Conservation (phyloP, 139 green algal species). For the Nannochloris sp. region DNA sequence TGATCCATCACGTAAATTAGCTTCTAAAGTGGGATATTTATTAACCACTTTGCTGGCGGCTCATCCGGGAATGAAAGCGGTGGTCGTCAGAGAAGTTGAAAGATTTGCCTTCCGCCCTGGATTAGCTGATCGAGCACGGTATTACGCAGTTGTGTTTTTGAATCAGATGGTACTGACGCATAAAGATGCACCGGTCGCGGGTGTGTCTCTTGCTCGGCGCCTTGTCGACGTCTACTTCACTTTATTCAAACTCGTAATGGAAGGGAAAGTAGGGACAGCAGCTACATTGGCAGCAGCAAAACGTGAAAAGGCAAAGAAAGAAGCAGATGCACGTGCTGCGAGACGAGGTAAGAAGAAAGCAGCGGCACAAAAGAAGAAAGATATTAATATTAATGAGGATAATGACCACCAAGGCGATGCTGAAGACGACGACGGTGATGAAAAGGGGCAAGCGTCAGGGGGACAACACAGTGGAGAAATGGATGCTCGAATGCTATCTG, state of each 20-base stretch:
- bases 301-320: constrained; percentile 5
- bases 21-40: constrained; percentile 78
- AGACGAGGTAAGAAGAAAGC: constrained; percentile 11
- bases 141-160: constrained; percentile 84
- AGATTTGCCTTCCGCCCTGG: constrained; percentile 73
- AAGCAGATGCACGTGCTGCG: background rate
- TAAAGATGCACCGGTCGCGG: background rate
- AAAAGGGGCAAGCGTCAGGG: background rate
- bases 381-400: constrained; percentile 17
- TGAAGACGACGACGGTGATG: constrained; percentile 4
- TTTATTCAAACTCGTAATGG: constrained; percentile 76
- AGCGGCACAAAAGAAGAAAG: constrained; percentile 5
- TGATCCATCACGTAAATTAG: constrained; percentile 78
- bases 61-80: constrained; percentile 82
- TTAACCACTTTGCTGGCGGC: constrained; percentile 65
- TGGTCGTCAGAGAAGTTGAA: constrained; percentile 82
- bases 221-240: constrained; percentile 89
- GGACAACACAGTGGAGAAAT: constrained; percentile 22
- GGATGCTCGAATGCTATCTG: constrained; percentile 66
- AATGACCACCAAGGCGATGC: constrained; percentile 4
- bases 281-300: constrained; percentile 17
- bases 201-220: constrained; percentile 49
- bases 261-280: constrained; percentile 55
- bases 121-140: constrained; percentile 66
- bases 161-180: constrained; percentile 83